phyloP scores from a whole-genome alignment of 768 basidiomycete species.

The Rhizopogon sp. region DNA sequence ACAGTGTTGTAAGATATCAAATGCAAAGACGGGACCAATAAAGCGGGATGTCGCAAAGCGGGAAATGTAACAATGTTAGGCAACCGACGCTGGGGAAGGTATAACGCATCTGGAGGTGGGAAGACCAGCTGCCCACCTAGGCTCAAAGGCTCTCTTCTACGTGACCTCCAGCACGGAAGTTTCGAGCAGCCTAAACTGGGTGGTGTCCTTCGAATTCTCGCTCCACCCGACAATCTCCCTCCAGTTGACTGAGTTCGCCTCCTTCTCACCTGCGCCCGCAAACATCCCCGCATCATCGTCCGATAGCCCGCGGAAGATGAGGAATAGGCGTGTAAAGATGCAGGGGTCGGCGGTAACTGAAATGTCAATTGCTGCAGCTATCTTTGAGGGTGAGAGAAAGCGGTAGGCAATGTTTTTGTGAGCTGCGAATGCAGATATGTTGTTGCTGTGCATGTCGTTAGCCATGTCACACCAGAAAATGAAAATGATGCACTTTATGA shows the following conservation, averaged over 20 bases:
- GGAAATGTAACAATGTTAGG: background rate
- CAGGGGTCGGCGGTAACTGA: slow-evolving; percentile 78
- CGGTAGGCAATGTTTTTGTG: slow-evolving; percentile 90
- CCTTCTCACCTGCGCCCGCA: slow-evolving; percentile 79
- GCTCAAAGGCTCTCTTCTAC: slow-evolving; percentile 20
- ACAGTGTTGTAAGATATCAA: slow-evolving; percentile 24
- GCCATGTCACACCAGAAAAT: slow-evolving; percentile 1
- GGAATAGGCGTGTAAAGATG: slow-evolving; percentile 78
- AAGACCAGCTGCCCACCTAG: slow-evolving; percentile 10
- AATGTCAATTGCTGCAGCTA: slow-evolving; percentile 85
- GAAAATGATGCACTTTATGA: slow-evolving; percentile 58
- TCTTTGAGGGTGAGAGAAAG: slow-evolving; percentile 74
- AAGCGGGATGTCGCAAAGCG: background rate
- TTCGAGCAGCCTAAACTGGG: slow-evolving; percentile 75
- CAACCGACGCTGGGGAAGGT: background rate
- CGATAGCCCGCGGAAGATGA: slow-evolving; percentile 78
- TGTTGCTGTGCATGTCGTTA: slow-evolving; percentile 45
- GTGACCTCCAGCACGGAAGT: slow-evolving; percentile 71
- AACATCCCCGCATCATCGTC: slow-evolving; percentile 78
- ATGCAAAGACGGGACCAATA: slow-evolving; percentile 4
- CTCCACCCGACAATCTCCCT: slow-evolving; percentile 76
- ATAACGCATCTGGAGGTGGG: slow-evolving; percentile 8
- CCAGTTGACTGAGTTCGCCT: slow-evolving; percentile 80
- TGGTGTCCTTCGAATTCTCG: slow-evolving; percentile 71
- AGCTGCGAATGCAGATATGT: slow-evolving; percentile 64